Conservation (phyloP, 2,329 filamentous ascomycete genomes). For the Amesomyces nigricolor region DNA sequence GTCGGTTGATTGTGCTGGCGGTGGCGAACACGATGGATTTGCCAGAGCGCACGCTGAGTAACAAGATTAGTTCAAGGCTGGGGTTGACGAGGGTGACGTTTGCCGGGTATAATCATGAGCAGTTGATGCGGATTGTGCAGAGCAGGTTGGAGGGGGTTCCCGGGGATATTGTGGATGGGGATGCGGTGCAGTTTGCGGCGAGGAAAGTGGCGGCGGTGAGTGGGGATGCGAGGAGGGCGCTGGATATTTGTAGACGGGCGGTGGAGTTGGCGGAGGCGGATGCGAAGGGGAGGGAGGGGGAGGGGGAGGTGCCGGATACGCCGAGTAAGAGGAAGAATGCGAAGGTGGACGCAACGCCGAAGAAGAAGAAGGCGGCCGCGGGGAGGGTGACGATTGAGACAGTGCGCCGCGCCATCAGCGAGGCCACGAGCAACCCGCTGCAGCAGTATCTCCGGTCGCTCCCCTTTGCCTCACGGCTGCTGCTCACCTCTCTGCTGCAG, state of each 20-base stretch:
- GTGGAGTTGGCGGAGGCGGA: conserved; percentile 91
- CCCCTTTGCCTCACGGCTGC: conserved; percentile 75
- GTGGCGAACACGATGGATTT: conserved; percentile 99
- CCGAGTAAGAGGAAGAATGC: conserved; percentile 50
- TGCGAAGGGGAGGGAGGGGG: conserved; percentile 31
- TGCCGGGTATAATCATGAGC: conserved; percentile 92
- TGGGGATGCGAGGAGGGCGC: conserved; percentile 82
- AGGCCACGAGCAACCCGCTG: conserved; percentile 86
- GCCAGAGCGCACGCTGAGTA: conserved; percentile 89
- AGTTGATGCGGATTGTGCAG: conserved; percentile 94
- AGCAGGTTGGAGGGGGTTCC: conserved; percentile 86
- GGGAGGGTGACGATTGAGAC: conserved; percentile 82
- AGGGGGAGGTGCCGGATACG: conserved; percentile 38
- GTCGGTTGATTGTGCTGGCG: conserved; percentile 87
- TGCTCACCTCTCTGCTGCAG: conserved; percentile 76
- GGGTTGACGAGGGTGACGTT: conserved; percentile 94
- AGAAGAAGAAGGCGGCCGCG: conserved; percentile 36
- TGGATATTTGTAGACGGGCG: conserved; percentile 91
- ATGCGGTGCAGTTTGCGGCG: conserved; percentile 93
- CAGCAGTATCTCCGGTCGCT: conserved; percentile 83
- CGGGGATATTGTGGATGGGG: conserved; percentile 82
- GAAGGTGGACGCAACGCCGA: conserved; percentile 24
- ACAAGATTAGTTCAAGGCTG: conserved; percentile 93
- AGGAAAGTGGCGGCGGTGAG: conserved; percentile 95
- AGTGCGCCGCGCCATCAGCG: conserved; percentile 89